Conservation (phyloP, 2,329 filamentous ascomycete species). For the Ophiostoma fasciatum region DNA sequence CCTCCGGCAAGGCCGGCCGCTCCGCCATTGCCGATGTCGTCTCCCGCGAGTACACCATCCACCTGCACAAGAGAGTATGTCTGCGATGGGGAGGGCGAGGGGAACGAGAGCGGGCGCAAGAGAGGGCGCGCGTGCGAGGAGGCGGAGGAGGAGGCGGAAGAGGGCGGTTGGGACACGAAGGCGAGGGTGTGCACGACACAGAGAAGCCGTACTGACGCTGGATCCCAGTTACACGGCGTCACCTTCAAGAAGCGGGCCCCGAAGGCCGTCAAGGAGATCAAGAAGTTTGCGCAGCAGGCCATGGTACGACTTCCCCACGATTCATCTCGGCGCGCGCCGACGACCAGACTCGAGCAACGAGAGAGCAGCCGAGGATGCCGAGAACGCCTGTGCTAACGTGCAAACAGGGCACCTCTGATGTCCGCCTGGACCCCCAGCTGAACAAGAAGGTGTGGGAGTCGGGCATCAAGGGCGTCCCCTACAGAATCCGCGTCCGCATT, state of each 20-base stretch:
- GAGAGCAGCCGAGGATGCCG: too few relatives aligned
- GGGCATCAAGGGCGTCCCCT: constrained; percentile 97
- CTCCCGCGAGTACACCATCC: constrained; percentile 99
- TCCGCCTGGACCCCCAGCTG: constrained; percentile 94
- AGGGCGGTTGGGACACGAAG: too few relatives aligned
- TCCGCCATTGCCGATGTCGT: constrained; percentile 99
- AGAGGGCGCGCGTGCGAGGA: background rate
- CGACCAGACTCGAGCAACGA: too few relatives aligned
- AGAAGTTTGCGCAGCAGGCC: constrained; percentile 76
- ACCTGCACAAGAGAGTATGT: constrained; percentile 98
- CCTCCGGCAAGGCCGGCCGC: constrained; percentile 54
- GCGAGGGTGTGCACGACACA: too few relatives aligned
- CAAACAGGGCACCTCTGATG: constrained; percentile 89
- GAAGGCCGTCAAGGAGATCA: constrained; percentile 98
- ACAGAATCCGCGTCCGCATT: constrained; percentile 94
- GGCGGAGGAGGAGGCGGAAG: too few relatives aligned
- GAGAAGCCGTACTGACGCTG: too few relatives aligned
- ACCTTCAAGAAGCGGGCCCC: constrained; percentile 99
- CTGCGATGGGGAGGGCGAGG: background rate
- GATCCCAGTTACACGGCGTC: constrained; percentile 83
- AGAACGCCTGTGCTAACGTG: too few relatives aligned
- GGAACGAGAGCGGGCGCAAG: background rate
- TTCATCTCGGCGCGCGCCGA: too few relatives aligned
- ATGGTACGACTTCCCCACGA: constrained; percentile 61
- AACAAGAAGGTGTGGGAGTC: constrained; percentile 99